Evolutionary conservation across 1,284 basidiomycete genomes (phyloP), one percentile per base, ranked within the genome.

Genomic region (Athelia psychrophila): DNA sequence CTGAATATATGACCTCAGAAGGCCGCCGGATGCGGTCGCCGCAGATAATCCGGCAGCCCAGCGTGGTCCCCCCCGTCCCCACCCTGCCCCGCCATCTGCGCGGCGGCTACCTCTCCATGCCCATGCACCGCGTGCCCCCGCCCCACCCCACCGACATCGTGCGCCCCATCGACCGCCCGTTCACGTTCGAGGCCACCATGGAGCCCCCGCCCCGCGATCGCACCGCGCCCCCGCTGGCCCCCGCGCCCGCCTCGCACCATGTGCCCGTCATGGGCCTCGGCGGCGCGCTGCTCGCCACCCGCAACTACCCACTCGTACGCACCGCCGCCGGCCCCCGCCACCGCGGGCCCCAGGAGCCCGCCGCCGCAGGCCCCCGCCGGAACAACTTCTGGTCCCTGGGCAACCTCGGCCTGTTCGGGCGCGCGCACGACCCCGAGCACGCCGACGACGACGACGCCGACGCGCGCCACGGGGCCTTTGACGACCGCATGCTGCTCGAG

Each of bases 181-280:
- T 80, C 45, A 64, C 69, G 10, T 81, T 79, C 50, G 79, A 81
- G 56, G 60, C 58, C 3, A 55, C 61, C 30, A 53, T 71, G 19
- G 56, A 56, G 23, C 54, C 45, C 32, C 62, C 45, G 51, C 51
- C 49, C 3, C 45, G 15, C 24, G 58, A 54, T 40, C 56, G 60
- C 10, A 62, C 60, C n/a, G 55, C 64, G 4, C 27, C 51, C 19
- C 51, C 54, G 46, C 30, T 53, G 32, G 58, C 68, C 53, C 16
- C 74, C 18, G 77, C 77, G 3, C 68, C 76, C 9, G 72, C 72
- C 10, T 81, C 81, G 9, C 81, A 80, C 51, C 82, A 82, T 56
- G 66, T 73, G 12, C 84, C 83, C 22, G 55, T 69, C 3, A 79
- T 88, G 72, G 83, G 83, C 23, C 67, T 89, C 24, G 87, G 87